Base-by-base conservation (phyloP, 345 rosid genomes). In the Passiflora organensis region DNA sequence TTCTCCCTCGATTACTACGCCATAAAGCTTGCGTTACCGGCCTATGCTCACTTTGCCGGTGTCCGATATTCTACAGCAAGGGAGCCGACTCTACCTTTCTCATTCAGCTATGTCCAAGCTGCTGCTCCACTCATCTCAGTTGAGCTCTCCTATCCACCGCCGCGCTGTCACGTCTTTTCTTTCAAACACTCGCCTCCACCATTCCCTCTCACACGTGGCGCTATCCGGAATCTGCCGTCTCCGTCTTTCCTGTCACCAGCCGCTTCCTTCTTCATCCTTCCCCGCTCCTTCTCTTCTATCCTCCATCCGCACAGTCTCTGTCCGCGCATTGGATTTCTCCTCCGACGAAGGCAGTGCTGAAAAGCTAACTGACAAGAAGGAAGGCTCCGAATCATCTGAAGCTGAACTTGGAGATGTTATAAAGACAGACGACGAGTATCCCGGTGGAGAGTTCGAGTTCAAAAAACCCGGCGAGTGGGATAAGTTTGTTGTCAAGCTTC, bases 381-480 rank as follows among this genome's bases (percentile, higher is more conserved):
- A 28, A 3, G 34, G 34, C 34, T 28, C 34, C 34, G 34, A 28
- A 28, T 28, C 34, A 8, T 28, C 70, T 46, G 67, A 70, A 58
- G 59, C 59, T 21, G 50, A 60, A 28, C 64, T 64, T 18, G 48
- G 58, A 34, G 51, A 59, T 32, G 44, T 13, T 32, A 36, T 19
- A 38, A 17, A 53, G 42, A 28, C 38, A 12, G 59, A 51, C 5
- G 82, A 74, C 59, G 80, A 84, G 37, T 91, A 78, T 58, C 98
- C 98, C 0, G 72, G 60, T 4, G 98, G 98, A 13, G 96, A 88
- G 36, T 67, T 84, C 55, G 85, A 73, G 56, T 86, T 69, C 39
- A 70, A 66, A 67, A 63, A 78, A 57, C 25, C 76, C 2, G 72
- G 79, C 48, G 67, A 56, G 39, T 84, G 86, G 95, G 79, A 71